phyloP scores from a whole-genome alignment of 2,329 filamentous ascomycete genomes.

The Colletotrichum higginsianum region DNA sequence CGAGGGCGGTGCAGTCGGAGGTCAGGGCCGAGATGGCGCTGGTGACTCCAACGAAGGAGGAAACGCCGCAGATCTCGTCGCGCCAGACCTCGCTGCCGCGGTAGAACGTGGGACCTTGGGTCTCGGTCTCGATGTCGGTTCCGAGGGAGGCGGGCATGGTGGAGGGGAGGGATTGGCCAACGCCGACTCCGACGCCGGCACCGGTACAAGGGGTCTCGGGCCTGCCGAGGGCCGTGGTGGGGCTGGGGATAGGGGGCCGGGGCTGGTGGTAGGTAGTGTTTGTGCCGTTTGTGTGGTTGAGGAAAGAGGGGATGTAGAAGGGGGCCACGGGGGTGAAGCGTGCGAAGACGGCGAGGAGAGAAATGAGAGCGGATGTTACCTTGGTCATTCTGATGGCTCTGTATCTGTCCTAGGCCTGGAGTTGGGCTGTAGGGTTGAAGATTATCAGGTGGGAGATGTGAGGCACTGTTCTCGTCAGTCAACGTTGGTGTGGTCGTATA shows the following conservation, averaged over 20 bases:
- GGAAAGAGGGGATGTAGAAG: conserved; percentile 7
- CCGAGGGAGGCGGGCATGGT: not conserved
- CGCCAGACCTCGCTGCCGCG: conserved; percentile 1
- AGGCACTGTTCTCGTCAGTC: conserved; percentile 25
- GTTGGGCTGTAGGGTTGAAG: not conserved
- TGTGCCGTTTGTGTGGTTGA: conserved; percentile 13
- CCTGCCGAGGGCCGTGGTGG: not conserved
- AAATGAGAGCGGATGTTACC: not conserved
- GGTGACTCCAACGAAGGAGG: conserved; percentile 23
- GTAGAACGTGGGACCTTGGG: not conserved
- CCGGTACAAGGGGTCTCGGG: not conserved
- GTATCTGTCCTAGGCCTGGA: not conserved
- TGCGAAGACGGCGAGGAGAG: conserved; percentile 7
- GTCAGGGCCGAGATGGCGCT: conserved; percentile 9
- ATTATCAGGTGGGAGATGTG: not conserved
- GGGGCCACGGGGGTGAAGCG: conserved; percentile 3
- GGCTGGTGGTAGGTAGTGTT: conserved; percentile 2
- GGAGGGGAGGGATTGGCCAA: too few species aligned
- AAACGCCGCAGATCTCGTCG: conserved; percentile 9
- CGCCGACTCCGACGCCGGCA: too few species aligned
- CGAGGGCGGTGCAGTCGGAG: conserved; percentile 18
- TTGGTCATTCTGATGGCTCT: conserved; percentile 21
- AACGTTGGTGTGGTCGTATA: not conserved
- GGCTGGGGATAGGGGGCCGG: not conserved
- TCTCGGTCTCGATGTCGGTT: not conserved